These are phyloP conservation scores for Simmondsia chinensis DNA, from an alignment of 148 eudicot genomes.

Conservation along the genomic window DNA sequence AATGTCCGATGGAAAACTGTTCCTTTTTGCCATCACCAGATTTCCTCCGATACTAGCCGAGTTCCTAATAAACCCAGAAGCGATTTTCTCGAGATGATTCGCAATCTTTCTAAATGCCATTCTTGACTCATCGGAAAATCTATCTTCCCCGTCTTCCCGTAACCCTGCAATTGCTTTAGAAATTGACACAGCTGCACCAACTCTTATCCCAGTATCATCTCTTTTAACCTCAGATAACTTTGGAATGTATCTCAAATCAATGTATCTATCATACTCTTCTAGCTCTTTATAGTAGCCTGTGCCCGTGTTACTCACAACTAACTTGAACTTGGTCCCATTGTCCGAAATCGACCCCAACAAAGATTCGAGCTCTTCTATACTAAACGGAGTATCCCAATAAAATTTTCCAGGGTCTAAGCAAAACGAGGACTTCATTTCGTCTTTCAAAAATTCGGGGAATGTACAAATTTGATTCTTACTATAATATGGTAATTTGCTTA, in stretches of 20 bases:
- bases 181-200: slow-evolving; percentile 83
- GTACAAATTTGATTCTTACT: slow-evolving; percentile 25
- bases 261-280: slow-evolving; percentile 37
- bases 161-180: slow-evolving; percentile 51
- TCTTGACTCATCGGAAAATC: slow-evolving; percentile 2
- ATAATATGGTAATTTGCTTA: slow-evolving; percentile 48
- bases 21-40: slow-evolving; percentile 82
- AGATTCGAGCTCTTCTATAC: slow-evolving; percentile 47
- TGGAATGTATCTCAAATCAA: slow-evolving; percentile 62
- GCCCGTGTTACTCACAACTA: slow-evolving; percentile 83
- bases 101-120: slow-evolving; percentile 43
- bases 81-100: slow-evolving; percentile 75
- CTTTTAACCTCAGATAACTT: slow-evolving; percentile 49
- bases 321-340: slow-evolving; percentile 24
- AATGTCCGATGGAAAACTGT: slow-evolving; percentile 76
- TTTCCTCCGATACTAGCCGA: slow-evolving; percentile 94
- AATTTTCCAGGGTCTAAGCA: slow-evolving; percentile 31
- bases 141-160: slow-evolving; percentile 20
- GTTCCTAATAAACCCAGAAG: slow-evolving; percentile 58
- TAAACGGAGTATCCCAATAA: slow-evolving; percentile 66
- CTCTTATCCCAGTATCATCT: slow-evolving; percentile 34
- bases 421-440: slow-evolving; percentile 24
- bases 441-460: slow-evolving; percentile 59
- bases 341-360: slow-evolving; percentile 21
- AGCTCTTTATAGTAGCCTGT: slow-evolving; percentile 76